phyloP scores from a whole-genome alignment of 768 basidiomycete genomes.

The Suillus americanus region DNA sequence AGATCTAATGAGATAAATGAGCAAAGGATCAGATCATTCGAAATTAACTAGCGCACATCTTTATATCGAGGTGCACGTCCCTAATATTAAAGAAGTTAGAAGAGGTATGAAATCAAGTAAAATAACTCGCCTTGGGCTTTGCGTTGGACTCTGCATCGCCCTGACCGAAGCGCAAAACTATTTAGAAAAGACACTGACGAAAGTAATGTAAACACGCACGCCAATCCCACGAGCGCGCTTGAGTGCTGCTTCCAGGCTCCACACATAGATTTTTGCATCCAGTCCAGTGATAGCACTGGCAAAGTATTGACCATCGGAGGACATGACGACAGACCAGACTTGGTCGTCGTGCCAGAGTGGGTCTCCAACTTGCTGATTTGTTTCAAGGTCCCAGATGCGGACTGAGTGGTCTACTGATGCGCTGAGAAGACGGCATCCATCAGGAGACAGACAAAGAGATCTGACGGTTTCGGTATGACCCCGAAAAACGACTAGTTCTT shows the following conservation, averaged over 20 bases:
- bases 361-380: constrained; percentile 19
- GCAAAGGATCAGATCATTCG: background rate
- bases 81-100: background rate
- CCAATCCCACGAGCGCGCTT: background rate
- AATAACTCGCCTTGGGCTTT: background rate
- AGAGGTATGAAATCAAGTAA: background rate
- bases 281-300: constrained; percentile 66
- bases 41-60: background rate
- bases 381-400: background rate
- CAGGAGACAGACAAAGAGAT: background rate
- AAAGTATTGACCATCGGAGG: constrained; percentile 75
- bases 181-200: background rate
- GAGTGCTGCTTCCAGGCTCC: constrained; percentile 57
- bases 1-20: background rate
- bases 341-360: constrained; percentile 77
- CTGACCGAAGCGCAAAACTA: background rate
- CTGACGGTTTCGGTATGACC: background rate
- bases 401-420: background rate
- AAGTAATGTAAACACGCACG: background rate
- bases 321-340: constrained; percentile 73
- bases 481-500: background rate
- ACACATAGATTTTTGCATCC: constrained; percentile 74
- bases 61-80: background rate
- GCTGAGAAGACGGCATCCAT: background rate
- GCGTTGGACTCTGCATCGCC: background rate